Evolutionary conservation across 495 filamentous ascomycete species (phyloP).

Genomic region (Podospora anserina): DNA sequence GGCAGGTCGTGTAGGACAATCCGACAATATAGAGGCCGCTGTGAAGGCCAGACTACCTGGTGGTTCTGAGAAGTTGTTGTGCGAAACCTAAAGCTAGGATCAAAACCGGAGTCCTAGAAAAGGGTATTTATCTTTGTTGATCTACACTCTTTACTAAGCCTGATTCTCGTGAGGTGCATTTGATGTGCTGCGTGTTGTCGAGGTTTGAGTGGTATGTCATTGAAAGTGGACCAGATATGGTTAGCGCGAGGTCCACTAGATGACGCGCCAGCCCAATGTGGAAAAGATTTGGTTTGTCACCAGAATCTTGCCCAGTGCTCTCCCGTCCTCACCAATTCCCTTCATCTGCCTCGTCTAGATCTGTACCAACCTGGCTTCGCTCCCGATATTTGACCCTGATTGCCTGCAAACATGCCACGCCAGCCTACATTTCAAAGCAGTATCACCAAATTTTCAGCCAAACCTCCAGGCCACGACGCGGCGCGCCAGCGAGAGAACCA

Average conservation of each 20-base stretch:
- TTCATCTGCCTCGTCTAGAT: not conserved
- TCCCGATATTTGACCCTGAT: not conserved
- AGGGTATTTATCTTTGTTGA: too few species aligned
- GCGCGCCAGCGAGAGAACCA: conserved; percentile 33
- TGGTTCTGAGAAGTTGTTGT: too few species aligned
- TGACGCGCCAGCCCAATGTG: conserved; percentile 2
- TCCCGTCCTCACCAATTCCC: not conserved
- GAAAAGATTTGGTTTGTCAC: conserved; percentile 21
- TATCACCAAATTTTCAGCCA: conserved; percentile 27
- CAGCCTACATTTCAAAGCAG: not conserved
- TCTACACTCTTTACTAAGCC: too few species aligned
- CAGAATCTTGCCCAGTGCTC: conserved; percentile 3
- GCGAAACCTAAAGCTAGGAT: too few species aligned
- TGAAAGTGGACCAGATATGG: conserved; percentile 12
- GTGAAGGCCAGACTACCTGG: too few species aligned
- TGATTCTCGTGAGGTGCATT: too few species aligned
- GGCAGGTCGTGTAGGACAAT: too few species aligned
- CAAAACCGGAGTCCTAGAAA: too few species aligned
- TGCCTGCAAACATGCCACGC: conserved; percentile 1
- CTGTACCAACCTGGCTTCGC: not conserved
- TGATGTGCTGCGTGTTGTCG: not conserved
- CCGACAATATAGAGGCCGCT: too few species aligned
- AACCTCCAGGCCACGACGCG: conserved; percentile 25
- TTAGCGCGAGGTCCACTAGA: not conserved
- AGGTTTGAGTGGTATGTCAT: conserved; percentile 17